Percentiles rank a stretch among this genome's conserved stretches.
Conservation (phyloP, 164 flowering plant species). For the Tetracentron sinense region DNA sequence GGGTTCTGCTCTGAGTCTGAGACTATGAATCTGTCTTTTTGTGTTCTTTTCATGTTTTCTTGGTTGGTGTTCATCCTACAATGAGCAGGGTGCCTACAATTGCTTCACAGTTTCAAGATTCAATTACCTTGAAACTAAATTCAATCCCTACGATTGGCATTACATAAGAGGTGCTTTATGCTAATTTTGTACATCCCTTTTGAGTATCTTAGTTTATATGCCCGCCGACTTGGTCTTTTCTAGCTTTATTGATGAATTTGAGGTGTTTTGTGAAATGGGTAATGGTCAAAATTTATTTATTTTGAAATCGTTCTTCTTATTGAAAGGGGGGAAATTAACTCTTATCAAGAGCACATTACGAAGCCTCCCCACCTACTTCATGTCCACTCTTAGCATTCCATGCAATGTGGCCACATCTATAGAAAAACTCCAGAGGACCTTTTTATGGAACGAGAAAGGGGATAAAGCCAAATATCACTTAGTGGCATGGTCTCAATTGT, state of each 20-base stretch:
- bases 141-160: slow-evolving; percentile 59
- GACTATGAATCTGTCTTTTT: slow-evolving; percentile 20
- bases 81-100: slow-evolving; percentile 16
- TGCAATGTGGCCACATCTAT: no score
- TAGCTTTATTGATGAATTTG: background rate
- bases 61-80: slow-evolving; percentile 9
- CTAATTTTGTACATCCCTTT: background rate
- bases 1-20: slow-evolving; percentile 21
- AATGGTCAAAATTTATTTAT: background rate
- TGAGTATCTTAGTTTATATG: background rate
- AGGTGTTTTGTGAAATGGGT: background rate
- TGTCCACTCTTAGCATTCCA: no score
- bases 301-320: no score
- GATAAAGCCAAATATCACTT: no score
- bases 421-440: no score
- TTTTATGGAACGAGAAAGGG: no score
- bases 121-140: slow-evolving; percentile 43
- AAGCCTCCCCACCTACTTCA: no score
- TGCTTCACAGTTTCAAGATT: slow-evolving; percentile 59
- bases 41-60: slow-evolving; percentile 15
- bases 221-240: slow-evolving; percentile 3
- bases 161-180: slow-evolving; percentile 68
- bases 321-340: no score
- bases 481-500: no score
- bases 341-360: no score